Percentiles rank a stretch among this genome's conserved stretches.
Evolutionary conservation across 805 yeast genomes (phyloP).

Genomic region (Cyberlindnera mississippiensis): DNA sequence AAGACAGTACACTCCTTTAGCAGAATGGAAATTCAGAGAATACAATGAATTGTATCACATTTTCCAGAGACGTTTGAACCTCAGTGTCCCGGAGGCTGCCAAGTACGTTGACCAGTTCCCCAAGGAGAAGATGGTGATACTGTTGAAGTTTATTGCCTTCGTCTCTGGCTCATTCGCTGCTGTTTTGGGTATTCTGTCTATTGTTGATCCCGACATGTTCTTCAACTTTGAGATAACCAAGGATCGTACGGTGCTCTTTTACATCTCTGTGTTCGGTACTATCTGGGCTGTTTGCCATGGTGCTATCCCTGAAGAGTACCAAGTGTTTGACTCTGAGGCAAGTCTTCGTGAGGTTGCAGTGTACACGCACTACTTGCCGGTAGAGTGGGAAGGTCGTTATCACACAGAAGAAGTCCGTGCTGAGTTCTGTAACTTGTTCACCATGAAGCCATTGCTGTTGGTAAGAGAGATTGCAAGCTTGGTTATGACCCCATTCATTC

Average conservation of each 20-base stretch:
- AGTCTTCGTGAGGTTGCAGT: constrained; percentile 75
- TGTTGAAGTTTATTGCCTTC: constrained; percentile 62
- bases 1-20: constrained; percentile 88
- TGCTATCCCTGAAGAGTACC: constrained; percentile 58
- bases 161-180: constrained; percentile 88
- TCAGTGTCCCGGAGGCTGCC: constrained; percentile 76
- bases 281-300: constrained; percentile 80
- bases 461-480: constrained; percentile 78
- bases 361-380: constrained; percentile 88
- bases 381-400: constrained; percentile 77
- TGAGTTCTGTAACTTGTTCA: constrained; percentile 77
- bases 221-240: constrained; percentile 83
- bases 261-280: constrained; percentile 85
- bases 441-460: constrained; percentile 66
- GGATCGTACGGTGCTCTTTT: constrained; percentile 79
- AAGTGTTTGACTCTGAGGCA: constrained; percentile 90
- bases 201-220: constrained; percentile 86
- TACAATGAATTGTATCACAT: constrained; percentile 90
- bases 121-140: constrained; percentile 57
- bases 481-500: constrained; percentile 80
- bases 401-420: constrained; percentile 82
- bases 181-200: constrained; percentile 69
- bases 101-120: constrained; percentile 91
- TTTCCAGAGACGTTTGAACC: constrained; percentile 71
- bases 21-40: constrained; percentile 93